Conservation (phyloP, 2,329 filamentous ascomycete genomes). For the Penicillium concentricum region DNA sequence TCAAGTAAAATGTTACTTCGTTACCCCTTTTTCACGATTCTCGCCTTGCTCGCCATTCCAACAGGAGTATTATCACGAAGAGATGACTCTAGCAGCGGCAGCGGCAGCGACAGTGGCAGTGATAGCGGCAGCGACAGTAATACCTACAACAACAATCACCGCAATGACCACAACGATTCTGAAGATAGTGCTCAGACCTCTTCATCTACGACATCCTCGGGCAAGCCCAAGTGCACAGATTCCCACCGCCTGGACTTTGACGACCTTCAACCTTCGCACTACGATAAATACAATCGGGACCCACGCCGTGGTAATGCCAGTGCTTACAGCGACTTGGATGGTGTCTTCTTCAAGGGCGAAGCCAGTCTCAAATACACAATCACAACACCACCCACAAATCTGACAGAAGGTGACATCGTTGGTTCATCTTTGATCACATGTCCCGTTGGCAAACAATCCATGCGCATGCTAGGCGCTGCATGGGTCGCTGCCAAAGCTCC, state of each 20-base stretch:
- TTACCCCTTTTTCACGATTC: background rate
- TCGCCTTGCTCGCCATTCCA: background rate
- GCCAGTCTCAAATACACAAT: constrained; percentile 6
- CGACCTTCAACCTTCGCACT: constrained; percentile 1
- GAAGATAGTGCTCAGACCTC: background rate
- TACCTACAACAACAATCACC: background rate
- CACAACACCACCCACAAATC: background rate
- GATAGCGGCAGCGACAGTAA: background rate
- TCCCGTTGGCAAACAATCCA: background rate
- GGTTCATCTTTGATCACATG: background rate
- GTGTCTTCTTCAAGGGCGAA: constrained; percentile 7
- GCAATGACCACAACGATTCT: background rate
- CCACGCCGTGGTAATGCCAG: constrained; percentile 1
- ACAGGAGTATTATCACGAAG: background rate
- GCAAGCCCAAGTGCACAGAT: background rate
- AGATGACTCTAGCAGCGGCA: constrained; percentile 1
- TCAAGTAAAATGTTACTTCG: background rate
- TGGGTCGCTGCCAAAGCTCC: constrained; percentile 7
- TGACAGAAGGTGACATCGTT: background rate
- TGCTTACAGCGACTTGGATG: constrained; percentile 7
- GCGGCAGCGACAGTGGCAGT: background rate
- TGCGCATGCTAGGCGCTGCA: constrained; percentile 7
- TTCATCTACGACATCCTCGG: background rate
- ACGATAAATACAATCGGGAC: constrained; percentile 1
- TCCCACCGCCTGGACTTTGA: constrained; percentile 2